These are phyloP conservation scores for Rubroboletus pulcherrimus DNA, from an alignment of 768 basidiomycete species.

Conservation along the genomic window DNA sequence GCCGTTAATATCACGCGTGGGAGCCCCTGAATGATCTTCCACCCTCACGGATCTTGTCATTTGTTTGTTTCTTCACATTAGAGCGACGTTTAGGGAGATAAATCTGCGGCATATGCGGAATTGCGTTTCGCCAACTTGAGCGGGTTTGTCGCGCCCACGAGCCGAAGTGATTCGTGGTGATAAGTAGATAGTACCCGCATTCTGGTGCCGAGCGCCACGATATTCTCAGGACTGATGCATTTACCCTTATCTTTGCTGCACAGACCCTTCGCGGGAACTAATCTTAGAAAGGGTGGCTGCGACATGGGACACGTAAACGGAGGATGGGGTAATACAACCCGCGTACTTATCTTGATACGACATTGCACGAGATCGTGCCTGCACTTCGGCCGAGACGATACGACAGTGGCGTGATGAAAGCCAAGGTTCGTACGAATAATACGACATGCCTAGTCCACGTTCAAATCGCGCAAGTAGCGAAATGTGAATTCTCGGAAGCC, in stretches of 20 bases:
- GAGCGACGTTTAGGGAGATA: not conserved
- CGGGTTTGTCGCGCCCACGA: not conserved
- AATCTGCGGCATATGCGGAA: not conserved
- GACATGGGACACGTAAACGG: constrained; percentile 8
- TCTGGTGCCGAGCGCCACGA: not conserved
- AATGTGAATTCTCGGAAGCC: not conserved
- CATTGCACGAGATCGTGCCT: not conserved
- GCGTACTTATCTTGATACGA: not conserved
- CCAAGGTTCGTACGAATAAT: no score
- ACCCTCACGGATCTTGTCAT: not conserved
- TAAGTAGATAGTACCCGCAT: not conserved
- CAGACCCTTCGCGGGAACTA: not conserved
- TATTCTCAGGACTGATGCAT: not conserved
- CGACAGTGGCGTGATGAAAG: not conserved
- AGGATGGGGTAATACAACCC: not conserved
- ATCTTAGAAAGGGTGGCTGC: not conserved
- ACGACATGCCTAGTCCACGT: not conserved
- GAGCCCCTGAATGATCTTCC: not conserved
- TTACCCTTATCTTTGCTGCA: not conserved
- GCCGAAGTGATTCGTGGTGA: not conserved
- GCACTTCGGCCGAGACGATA: not conserved
- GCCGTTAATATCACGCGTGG: not conserved
- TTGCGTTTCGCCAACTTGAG: not conserved
- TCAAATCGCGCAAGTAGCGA: no score
- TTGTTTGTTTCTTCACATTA: not conserved